Conservation (phyloP, 257 asterid species). For the Handroanthus guayacan region DNA sequence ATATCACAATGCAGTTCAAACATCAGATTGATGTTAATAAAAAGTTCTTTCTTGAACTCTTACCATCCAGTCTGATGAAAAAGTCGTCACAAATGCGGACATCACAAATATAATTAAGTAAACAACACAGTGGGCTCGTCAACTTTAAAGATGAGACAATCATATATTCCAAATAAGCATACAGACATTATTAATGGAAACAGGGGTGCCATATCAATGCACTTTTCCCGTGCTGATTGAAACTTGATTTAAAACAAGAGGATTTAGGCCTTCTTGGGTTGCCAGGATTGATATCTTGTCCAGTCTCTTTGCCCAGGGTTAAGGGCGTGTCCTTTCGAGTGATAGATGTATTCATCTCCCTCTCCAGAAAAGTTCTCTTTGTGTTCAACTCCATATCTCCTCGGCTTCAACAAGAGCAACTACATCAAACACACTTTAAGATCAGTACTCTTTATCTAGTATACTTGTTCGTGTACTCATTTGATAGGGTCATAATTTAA, state of each 20-base stretch:
- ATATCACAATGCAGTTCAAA: not conserved
- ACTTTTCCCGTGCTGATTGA: slow-evolving; percentile 33
- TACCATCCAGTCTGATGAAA: not conserved
- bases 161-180: slow-evolving; percentile 32
- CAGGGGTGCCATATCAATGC: slow-evolving; percentile 29
- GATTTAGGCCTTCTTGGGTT: slow-evolving; percentile 67
- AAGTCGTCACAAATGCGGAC: not conserved
- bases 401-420: slow-evolving; percentile 92
- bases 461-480: not conserved
- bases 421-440: slow-evolving; percentile 41
- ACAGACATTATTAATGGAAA: slow-evolving; percentile 45
- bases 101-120: slow-evolving; percentile 9
- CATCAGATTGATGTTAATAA: not conserved
- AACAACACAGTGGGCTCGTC: not conserved
- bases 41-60: not conserved
- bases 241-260: slow-evolving; percentile 21
- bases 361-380: slow-evolving; percentile 94
- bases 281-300: slow-evolving; percentile 94
- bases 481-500: slow-evolving; percentile 34
- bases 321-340: slow-evolving; percentile 93
- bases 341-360: slow-evolving; percentile 95
- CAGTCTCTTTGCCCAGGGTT: slow-evolving; percentile 97
- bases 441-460: slow-evolving; percentile 34
- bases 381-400: slow-evolving; percentile 91
- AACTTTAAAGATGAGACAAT: slow-evolving; percentile 23